Evolutionary conservation across 441 rosid species (phyloP), one percentile per base, ranked within the genome.

Genomic region (Erodium texanum): DNA sequence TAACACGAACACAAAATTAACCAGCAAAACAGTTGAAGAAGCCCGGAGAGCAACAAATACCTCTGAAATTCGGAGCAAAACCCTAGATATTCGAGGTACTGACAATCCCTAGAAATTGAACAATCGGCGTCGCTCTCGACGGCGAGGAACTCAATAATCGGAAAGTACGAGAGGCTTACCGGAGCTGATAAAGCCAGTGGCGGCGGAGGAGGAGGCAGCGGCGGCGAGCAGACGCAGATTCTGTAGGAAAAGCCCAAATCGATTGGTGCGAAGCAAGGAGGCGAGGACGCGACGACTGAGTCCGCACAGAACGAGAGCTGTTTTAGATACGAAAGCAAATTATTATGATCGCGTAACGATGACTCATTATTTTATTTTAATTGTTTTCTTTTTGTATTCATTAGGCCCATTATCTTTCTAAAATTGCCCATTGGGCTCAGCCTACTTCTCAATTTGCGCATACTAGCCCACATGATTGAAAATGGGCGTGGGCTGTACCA

Each of bases 231-330:
- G 59, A 14, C 22, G 59, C 8, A 4, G 59, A 50, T 14, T 48
- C 18, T 15, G 58, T 6, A 3, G 59, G 20, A 4, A 18, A 52
- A 5, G 22, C 59, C 59, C 22, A 52, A 52, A 52, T 52, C 22
- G 59, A 48, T 3, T 0, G 54, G 18, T 48, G 16, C 54, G 54
- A 48, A 48, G 14, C n/a, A 43, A 36, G n/a, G n/a, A 36, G 48
- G 48, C 10, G 12, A 12, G 18, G 54, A 48, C 18, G 59, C 19
- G 58, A 50, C 58, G 58, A 50, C 59, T 15, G 61, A 54, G 58
- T 15, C 58, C 58, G 58, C n/a, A 50, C 20, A 50, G 58, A 50
- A 50, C 58, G 58, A 50, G 58, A 50, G 23, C 22, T 54, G 61
- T 3, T 54, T 54, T 54, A 54, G 61, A 54, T 50, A 50, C n/a